phyloP scores from a whole-genome alignment of 1,284 basidiomycete species.

The Sparassis latifolia region DNA sequence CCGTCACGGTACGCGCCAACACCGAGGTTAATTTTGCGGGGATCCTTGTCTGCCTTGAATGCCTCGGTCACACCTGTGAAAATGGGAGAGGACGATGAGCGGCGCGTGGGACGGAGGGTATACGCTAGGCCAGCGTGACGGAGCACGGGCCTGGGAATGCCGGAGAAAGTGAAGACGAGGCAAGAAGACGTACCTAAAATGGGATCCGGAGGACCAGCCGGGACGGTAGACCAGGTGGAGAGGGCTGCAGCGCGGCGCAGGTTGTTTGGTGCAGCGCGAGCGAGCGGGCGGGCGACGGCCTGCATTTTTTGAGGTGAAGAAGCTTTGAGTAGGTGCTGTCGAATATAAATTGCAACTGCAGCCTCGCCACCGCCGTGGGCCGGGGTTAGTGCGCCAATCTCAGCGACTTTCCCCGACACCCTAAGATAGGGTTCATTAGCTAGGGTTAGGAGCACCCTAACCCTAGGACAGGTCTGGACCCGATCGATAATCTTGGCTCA shows the following conservation, averaged over 20 bases:
- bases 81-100: neutral
- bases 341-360: slow-evolving; percentile 4
- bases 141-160: neutral
- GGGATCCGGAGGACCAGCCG: slow-evolving; percentile 87
- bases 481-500: slow-evolving; percentile 5
- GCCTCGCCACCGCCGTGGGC: neutral
- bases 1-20: slow-evolving; percentile 94
- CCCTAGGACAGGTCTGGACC: slow-evolving; percentile 11
- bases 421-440: neutral
- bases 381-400: slow-evolving; percentile 1
- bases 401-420: neutral
- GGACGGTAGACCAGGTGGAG: slow-evolving; percentile 81
- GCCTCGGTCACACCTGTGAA: slow-evolving; percentile 79
- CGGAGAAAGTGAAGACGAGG: neutral
- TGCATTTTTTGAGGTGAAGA: slow-evolving; percentile 23
- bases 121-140: neutral
- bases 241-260: slow-evolving; percentile 31
- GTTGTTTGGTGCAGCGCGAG: slow-evolving; percentile 23
- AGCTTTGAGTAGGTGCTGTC: slow-evolving; percentile 2
- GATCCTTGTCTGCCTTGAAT: slow-evolving; percentile 89
- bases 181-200: slow-evolving; percentile 70
- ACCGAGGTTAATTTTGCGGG: slow-evolving; percentile 95
- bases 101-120: slow-evolving; percentile 1
- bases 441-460: neutral
- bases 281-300: slow-evolving; percentile 29